A percentile compares a stretch with the other conserved stretches of the same genome.
phyloP scores from a whole-genome alignment of 2,329 filamentous ascomycete genomes.

The Triangularia setosa region DNA sequence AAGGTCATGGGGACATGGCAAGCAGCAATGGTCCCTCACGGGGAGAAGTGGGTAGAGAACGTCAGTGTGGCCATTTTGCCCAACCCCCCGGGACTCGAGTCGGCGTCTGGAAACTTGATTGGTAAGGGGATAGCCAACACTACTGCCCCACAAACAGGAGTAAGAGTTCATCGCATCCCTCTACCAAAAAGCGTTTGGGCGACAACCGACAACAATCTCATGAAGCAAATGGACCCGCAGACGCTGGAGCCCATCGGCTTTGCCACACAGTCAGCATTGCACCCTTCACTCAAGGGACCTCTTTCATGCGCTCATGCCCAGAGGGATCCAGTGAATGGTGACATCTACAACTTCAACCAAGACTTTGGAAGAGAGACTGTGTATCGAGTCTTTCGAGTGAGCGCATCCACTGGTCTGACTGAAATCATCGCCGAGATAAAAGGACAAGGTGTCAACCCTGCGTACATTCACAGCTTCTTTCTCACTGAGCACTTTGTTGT shows the following conservation, averaged over 20 bases:
- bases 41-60: slow-evolving; percentile 45
- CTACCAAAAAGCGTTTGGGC: slow-evolving; percentile 49
- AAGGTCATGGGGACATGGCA: slow-evolving; percentile 65
- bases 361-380: slow-evolving; percentile 51
- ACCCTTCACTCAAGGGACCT: slow-evolving; percentile 64
- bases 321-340: slow-evolving; percentile 67
- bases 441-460: slow-evolving; percentile 46
- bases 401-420: slow-evolving; percentile 59
- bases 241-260: slow-evolving; percentile 69
- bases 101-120: slow-evolving; percentile 16
- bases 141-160: slow-evolving; percentile 16
- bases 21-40: slow-evolving; percentile 24
- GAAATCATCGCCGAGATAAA: slow-evolving; percentile 66
- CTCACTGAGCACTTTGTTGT: slow-evolving; percentile 67
- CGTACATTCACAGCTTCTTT: slow-evolving; percentile 83
- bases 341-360: slow-evolving; percentile 81
- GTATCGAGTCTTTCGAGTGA: slow-evolving; percentile 68
- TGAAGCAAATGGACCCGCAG: slow-evolving; percentile 62
- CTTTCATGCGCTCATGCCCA: slow-evolving; percentile 69
- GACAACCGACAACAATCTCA: slow-evolving; percentile 50
- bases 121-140: slow-evolving; percentile 10
- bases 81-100: slow-evolving; percentile 57
- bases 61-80: slow-evolving; percentile 62
- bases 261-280: slow-evolving; percentile 56
- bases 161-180: slow-evolving; percentile 37